Conservation (phyloP, 169 alveolate genomes). For the Plasmodium fragile region DNA sequence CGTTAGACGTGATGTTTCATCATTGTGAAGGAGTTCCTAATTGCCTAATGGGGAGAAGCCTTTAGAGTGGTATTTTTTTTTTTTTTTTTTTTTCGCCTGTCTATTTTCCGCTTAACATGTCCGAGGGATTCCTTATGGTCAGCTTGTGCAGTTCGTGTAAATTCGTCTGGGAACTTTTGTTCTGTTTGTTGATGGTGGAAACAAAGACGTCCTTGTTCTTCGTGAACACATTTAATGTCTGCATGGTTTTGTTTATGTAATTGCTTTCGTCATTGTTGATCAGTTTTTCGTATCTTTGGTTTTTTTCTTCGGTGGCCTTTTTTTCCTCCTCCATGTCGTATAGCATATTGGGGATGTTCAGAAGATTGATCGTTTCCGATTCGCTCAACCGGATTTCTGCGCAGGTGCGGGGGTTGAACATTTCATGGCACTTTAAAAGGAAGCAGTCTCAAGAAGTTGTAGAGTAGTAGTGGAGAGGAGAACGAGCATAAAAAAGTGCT, state of each 20-base stretch:
- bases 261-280: constrained; percentile 66
- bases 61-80: background rate
- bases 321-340: constrained; percentile 60
- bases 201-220: constrained; percentile 70
- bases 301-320: constrained; percentile 2
- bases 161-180: constrained; percentile 60
- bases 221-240: constrained; percentile 62
- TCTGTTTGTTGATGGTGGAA: constrained; percentile 67
- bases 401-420: background rate
- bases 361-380: constrained; percentile 53
- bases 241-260: constrained; percentile 61
- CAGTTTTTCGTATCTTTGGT: constrained; percentile 54
- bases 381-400: constrained; percentile 47
- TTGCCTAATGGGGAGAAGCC: background rate
- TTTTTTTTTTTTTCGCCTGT: background rate
- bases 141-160: constrained; percentile 60
- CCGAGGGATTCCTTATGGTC: constrained; percentile 31
- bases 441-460: background rate
- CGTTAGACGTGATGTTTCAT: background rate
- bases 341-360: constrained; percentile 58
- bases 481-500: background rate
- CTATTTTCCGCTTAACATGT: constrained; percentile 23
- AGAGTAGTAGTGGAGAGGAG: background rate
- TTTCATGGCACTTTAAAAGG: background rate
- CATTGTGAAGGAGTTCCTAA: background rate